phyloP scores from a whole-genome alignment of 163 green algal species.

The Volvox carteri region DNA sequence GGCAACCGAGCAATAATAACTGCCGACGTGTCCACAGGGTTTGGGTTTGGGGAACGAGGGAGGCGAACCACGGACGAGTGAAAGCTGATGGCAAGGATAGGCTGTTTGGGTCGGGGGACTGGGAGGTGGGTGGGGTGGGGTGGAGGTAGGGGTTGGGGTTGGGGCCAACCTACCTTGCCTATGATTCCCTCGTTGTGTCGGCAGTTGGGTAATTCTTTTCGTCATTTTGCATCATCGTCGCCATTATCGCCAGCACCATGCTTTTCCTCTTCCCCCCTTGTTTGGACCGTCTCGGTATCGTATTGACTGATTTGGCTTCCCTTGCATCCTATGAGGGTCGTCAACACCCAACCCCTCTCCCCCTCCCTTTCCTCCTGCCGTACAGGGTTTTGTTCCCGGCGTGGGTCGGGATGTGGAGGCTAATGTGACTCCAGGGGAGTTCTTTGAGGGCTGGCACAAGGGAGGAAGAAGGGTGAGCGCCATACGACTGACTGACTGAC shows the following conservation, averaged over 20 bases:
- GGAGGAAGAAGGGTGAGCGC: constrained; percentile 43
- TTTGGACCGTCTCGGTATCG: not conserved
- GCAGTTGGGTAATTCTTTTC: not conserved
- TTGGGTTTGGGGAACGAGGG: not conserved
- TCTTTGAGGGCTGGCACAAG: constrained; percentile 69
- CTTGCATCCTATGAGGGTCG: not conserved
- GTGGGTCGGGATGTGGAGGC: constrained; percentile 63
- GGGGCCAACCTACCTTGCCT: no score
- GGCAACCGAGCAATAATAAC: not conserved
- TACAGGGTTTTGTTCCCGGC: constrained; percentile 41
- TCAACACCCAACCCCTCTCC: not conserved
- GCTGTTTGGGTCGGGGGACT: no score
- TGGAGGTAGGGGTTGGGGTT: no score
- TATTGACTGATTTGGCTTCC: not conserved
- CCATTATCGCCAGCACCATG: not conserved
- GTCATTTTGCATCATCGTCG: not conserved
- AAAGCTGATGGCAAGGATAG: no score
- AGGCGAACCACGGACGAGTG: no score
- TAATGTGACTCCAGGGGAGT: constrained; percentile 56
- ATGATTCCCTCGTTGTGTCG: not conserved
- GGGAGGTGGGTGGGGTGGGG: no score
- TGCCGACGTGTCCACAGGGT: not conserved
- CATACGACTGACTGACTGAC: not conserved
- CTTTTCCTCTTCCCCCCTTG: not conserved
- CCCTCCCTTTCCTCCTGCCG: not conserved